phyloP scores from a whole-genome alignment of 352 stramenopile species.

The Phytophthora megakarya region DNA sequence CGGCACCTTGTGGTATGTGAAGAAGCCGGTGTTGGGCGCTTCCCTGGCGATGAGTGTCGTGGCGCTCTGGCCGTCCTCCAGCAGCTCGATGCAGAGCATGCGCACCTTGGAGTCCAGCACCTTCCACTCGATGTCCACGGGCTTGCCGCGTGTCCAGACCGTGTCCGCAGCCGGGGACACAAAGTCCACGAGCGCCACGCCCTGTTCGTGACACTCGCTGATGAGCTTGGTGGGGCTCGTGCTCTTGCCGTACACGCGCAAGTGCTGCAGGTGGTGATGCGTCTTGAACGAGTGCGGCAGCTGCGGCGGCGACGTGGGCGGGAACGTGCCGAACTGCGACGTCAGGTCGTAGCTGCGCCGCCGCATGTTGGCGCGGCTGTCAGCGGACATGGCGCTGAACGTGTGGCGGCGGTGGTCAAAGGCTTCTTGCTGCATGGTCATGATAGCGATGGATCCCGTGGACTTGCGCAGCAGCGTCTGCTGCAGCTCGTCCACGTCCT shows the following conservation, averaged over 20 bases:
- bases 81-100: constrained; percentile 67
- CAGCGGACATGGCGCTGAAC: constrained; percentile 51
- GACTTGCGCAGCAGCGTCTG: constrained; percentile 33
- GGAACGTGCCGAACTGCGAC: constrained; percentile 35
- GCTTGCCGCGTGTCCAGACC: constrained; percentile 76
- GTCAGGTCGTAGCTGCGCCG: constrained; percentile 55
- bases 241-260: constrained; percentile 60
- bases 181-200: constrained; percentile 46
- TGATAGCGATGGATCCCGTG: constrained; percentile 48
- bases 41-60: constrained; percentile 66
- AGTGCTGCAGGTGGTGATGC: constrained; percentile 51
- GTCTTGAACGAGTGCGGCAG: constrained; percentile 37
- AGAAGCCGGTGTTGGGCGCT: constrained; percentile 73
- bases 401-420: constrained; percentile 47
- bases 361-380: constrained; percentile 46
- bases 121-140: constrained; percentile 76
- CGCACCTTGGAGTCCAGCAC: constrained; percentile 58
- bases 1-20: constrained; percentile 76
- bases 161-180: constrained; percentile 44
- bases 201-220: constrained; percentile 43
- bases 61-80: constrained; percentile 64
- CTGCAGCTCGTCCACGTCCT: constrained; percentile 26
- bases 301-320: constrained; percentile 20
- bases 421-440: constrained; percentile 43
- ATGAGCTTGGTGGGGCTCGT: constrained; percentile 20